These are phyloP conservation scores for Camelina sativa DNA, from an alignment of 345 rosid genomes.

Conservation along the genomic window DNA sequence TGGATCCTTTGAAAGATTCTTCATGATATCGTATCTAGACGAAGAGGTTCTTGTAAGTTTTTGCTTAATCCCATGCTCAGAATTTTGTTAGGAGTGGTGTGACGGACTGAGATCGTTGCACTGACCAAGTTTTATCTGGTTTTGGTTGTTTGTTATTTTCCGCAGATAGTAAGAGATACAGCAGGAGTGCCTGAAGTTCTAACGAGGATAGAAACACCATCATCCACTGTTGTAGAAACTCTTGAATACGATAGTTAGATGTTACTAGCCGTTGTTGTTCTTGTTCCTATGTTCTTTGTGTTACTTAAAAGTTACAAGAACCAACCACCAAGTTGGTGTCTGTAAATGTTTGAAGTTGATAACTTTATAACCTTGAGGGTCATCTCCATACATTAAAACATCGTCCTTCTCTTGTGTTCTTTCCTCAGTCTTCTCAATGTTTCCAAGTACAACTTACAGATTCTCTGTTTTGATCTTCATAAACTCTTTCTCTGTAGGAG, in stretches of 20 bases:
- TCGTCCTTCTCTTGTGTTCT: background rate
- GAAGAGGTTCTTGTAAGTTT: slow-evolving; percentile 88
- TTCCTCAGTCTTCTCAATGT: background rate
- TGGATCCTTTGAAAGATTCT: slow-evolving; percentile 83
- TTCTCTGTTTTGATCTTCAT: background rate
- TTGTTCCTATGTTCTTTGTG: slow-evolving; percentile 9
- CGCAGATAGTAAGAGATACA: slow-evolving; percentile 75
- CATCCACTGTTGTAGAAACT: slow-evolving; percentile 47
- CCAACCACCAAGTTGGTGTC: slow-evolving; percentile 35
- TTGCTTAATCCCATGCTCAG: background rate
- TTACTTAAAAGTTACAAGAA: slow-evolving; percentile 28
- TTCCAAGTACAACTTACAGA: background rate
- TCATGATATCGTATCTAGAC: slow-evolving; percentile 94
- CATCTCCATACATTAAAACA: background rate
- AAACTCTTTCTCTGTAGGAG: background rate
- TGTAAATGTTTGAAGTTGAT: slow-evolving; percentile 17
- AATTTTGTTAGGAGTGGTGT: background rate
- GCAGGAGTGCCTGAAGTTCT: slow-evolving; percentile 88
- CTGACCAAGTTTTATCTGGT: background rate
- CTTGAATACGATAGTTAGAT: slow-evolving; percentile 71
- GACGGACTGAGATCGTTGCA: background rate
- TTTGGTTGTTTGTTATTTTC: slow-evolving; percentile 23
- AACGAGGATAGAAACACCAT: slow-evolving; percentile 67
- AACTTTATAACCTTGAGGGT: background rate
- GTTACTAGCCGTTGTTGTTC: slow-evolving; percentile 19